Evolutionary conservation across 169 alveolate genomes (phyloP).

Genomic region (Plasmodium berghei): DNA sequence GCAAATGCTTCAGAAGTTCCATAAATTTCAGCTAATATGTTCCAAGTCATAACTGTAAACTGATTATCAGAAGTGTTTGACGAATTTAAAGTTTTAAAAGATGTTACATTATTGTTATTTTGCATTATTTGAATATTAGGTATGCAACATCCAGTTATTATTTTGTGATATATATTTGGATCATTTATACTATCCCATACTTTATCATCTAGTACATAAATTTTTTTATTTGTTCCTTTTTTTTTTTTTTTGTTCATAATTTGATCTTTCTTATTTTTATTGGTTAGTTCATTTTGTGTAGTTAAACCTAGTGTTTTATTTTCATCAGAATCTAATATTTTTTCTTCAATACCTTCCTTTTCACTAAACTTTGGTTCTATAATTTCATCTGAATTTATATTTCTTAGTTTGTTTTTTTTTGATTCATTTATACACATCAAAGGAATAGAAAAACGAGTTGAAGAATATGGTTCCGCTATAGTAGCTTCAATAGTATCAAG

Average conservation of each 20-base stretch:
- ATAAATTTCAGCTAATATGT: constrained; percentile 85
- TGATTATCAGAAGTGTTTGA: constrained; percentile 38
- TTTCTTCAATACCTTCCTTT: too few species aligned
- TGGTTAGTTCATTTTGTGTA: too few species aligned
- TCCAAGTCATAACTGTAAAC: constrained; percentile 85
- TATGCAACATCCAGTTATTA: constrained; percentile 83
- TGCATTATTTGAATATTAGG: constrained; percentile 76
- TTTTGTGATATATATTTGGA: constrained; percentile 78
- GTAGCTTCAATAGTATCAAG: too few species aligned
- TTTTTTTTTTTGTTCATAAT: constrained; percentile 5
- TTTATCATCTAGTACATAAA: constrained; percentile 59
- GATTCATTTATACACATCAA: too few species aligned
- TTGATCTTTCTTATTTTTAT: not conserved
- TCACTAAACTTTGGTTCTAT: too few species aligned
- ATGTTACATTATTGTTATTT: constrained; percentile 41
- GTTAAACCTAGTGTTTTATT: too few species aligned
- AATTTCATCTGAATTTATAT: too few species aligned
- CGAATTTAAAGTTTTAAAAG: constrained; percentile 27
- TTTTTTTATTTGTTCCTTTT: constrained; percentile 51
- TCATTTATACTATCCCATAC: constrained; percentile 74
- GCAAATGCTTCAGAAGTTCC: constrained; percentile 87
- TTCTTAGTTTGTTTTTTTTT: too few species aligned
- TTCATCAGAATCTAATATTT: too few species aligned
- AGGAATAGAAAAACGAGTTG: too few species aligned
- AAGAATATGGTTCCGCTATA: too few species aligned